These are phyloP conservation scores for Globisporangium echinulatum DNA, from an alignment of 352 stramenopile genomes.

Conservation along the genomic window DNA sequence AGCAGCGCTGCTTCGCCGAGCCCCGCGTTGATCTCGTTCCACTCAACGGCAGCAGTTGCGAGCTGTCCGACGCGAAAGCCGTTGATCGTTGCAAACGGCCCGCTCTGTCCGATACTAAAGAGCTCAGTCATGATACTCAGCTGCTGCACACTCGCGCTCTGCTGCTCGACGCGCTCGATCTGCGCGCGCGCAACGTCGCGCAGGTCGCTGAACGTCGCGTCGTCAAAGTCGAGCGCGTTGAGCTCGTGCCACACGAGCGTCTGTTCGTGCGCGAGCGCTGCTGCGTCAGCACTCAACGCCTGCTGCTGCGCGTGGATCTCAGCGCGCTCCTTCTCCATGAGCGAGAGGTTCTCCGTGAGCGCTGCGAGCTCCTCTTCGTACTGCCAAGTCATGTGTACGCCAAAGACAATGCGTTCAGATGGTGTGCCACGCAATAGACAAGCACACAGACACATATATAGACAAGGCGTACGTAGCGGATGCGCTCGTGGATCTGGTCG, in stretches of 20 bases:
- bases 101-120: constrained; percentile 71
- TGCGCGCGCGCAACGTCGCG: constrained; percentile 45
- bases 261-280: constrained; percentile 46
- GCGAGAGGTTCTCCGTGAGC: constrained; percentile 47
- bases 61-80: constrained; percentile 73
- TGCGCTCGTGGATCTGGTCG: constrained; percentile 65
- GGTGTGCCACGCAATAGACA: background rate
- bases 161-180: constrained; percentile 52
- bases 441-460: background rate
- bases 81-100: constrained; percentile 80
- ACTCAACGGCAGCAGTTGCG: constrained; percentile 53
- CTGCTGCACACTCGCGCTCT: constrained; percentile 31
- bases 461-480: constrained; percentile 48
- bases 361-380: constrained; percentile 62
- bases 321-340: constrained; percentile 69
- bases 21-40: constrained; percentile 86
- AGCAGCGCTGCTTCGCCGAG: constrained; percentile 71
- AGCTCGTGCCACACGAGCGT: constrained; percentile 45
- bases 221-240: constrained; percentile 43
- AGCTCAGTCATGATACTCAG: constrained; percentile 69
- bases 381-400: constrained; percentile 14
- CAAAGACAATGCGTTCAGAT: no score
- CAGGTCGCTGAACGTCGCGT: constrained; percentile 43
- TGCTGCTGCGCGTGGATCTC: constrained; percentile 42
- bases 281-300: constrained; percentile 39